A percentile compares a stretch with the other conserved stretches of the same genome.
Conservation (phyloP, 2,329 filamentous ascomycete species). For the Cytospora piceae region DNA sequence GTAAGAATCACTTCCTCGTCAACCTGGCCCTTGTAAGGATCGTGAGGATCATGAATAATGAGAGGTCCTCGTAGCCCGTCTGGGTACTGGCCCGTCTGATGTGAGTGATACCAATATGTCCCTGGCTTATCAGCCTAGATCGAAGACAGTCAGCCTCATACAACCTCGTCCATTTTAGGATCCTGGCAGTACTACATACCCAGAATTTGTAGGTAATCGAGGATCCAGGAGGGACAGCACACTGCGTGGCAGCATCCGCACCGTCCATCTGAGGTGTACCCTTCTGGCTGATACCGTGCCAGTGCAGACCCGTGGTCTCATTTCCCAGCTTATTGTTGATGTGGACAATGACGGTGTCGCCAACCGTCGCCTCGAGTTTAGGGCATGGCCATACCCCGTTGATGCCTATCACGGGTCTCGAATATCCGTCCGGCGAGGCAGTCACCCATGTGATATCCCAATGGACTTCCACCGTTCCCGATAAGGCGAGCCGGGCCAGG, state of each 20-base stretch:
- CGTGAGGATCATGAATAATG: conserved; percentile 57
- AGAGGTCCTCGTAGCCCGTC: conserved; percentile 63
- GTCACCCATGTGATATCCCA: conserved; percentile 48
- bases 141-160: conserved; percentile 10
- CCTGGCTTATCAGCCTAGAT: conserved; percentile 45
- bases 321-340: conserved; percentile 56
- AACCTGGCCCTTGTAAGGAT: conserved; percentile 53
- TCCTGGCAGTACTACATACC: conserved; percentile 38
- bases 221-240: conserved; percentile 54
- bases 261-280: conserved; percentile 63
- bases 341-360: conserved; percentile 55
- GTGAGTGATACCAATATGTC: conserved; percentile 64
- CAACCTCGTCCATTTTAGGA: not conserved
- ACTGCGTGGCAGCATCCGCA: conserved; percentile 57
- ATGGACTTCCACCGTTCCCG: conserved; percentile 42
- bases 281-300: conserved; percentile 62
- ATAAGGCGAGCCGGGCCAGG: conserved; percentile 35
- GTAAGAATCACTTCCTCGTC: conserved; percentile 57
- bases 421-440: conserved; percentile 43
- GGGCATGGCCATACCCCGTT: conserved; percentile 67
- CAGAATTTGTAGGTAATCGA: conserved; percentile 57
- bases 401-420: conserved; percentile 52
- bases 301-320: conserved; percentile 56
- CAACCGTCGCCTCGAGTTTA: conserved; percentile 53
- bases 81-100: conserved; percentile 66